These are phyloP conservation scores for Solanum chmielewskii DNA, from an alignment of 257 asterid species.

Conservation along the genomic window DNA sequence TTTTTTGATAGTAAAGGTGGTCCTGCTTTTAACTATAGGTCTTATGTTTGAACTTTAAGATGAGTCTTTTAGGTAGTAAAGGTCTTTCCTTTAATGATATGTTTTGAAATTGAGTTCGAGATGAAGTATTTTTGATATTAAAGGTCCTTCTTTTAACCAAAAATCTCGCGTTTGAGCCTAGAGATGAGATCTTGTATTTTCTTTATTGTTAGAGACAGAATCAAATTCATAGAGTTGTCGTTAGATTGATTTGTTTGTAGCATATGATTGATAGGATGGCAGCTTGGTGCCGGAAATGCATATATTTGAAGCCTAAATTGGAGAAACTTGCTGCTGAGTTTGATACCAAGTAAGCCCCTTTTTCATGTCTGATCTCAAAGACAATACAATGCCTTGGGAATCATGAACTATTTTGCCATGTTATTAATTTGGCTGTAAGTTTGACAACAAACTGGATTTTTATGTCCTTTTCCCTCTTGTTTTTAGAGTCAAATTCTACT, in stretches of 20 bases:
- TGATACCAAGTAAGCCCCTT: slow-evolving; percentile 52
- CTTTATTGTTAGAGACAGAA: neutral
- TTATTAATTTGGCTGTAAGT: neutral
- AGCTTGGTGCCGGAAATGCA: slow-evolving; percentile 95
- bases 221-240: neutral
- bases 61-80: neutral
- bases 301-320: slow-evolving; percentile 74
- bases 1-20: neutral
- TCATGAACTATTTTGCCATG: neutral
- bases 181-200: neutral
- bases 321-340: slow-evolving; percentile 83
- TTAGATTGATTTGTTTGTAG: neutral
- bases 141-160: neutral
- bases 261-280: slow-evolving; percentile 65
- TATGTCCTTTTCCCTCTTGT: neutral
- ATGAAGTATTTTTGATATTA: neutral
- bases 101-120: neutral
- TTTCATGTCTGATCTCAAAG: neutral
- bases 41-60: neutral
- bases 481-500: slow-evolving; percentile 54
- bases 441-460: neutral
- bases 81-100: neutral
- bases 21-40: neutral
- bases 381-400: neutral
- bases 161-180: neutral